A percentile compares a stretch with the other conserved stretches of the same genome.
Conservation (phyloP, 106 monocot species). For the Platanthera guangdongensis region DNA sequence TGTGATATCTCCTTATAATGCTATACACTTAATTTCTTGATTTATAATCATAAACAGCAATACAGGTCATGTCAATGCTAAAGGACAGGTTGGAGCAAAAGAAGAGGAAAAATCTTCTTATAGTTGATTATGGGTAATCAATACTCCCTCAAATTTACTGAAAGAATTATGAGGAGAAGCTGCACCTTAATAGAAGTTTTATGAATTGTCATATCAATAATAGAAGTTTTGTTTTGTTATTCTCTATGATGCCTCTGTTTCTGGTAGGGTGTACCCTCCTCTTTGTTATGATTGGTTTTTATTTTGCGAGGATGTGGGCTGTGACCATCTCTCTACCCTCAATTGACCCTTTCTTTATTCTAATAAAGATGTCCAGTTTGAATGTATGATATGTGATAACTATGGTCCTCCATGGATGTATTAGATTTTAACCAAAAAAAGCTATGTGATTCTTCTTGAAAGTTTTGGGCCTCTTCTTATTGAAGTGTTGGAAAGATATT, state of each 20-base stretch:
- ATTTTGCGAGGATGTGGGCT: too few species aligned
- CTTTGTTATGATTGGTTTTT: too few species aligned
- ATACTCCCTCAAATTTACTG: background rate
- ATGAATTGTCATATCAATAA: background rate
- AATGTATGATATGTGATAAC: too few species aligned
- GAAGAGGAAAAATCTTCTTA: conserved; percentile 47
- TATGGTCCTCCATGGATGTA: too few species aligned
- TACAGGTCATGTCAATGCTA: conserved; percentile 69
- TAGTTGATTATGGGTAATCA: conserved; percentile 70
- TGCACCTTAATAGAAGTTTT: background rate
- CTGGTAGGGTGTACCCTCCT: background rate
- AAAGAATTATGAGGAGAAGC: background rate
- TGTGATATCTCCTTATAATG: background rate
- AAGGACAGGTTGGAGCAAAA: conserved; percentile 72
- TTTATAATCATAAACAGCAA: conserved; percentile 1
- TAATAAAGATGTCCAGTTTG: too few species aligned
- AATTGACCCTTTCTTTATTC: too few species aligned
- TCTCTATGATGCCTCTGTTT: background rate
- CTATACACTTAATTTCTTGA: background rate
- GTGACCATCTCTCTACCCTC: too few species aligned
- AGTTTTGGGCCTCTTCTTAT: too few species aligned
- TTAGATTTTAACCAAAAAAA: too few species aligned
- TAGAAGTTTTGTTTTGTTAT: background rate
- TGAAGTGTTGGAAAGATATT: too few species aligned
- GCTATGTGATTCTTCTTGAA: too few species aligned